Percentiles rank a stretch among this genome's conserved stretches.
Conservation (phyloP, 2,329 filamentous ascomycete genomes). For the Blumeriella jaapii region DNA sequence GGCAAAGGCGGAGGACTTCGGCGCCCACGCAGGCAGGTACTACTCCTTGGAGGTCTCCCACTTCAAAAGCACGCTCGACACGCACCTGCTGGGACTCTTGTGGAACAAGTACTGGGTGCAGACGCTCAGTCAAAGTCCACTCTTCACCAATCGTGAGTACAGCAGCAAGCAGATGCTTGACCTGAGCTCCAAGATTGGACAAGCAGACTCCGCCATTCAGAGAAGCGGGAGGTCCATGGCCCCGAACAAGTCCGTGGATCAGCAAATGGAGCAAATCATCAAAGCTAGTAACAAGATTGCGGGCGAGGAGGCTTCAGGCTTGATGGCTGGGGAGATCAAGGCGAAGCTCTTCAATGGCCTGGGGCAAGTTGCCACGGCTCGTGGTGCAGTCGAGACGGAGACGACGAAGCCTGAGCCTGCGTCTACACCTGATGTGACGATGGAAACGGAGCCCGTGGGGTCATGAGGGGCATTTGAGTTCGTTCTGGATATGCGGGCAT, state of each 20-base stretch:
- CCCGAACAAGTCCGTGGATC: conserved; percentile 28
- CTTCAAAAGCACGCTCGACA: conserved; percentile 88
- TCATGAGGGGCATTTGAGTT: conserved; percentile 1
- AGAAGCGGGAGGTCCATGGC: conserved; percentile 25
- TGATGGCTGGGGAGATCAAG: conserved; percentile 36
- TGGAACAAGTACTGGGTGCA: conserved; percentile 99
- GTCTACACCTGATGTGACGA: conserved; percentile 1
- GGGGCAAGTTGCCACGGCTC: conserved; percentile 11
- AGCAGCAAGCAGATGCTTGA: conserved; percentile 87
- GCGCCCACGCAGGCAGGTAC: conserved; percentile 81
- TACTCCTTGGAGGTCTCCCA: conserved; percentile 86
- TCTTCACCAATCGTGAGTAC: conserved; percentile 88
- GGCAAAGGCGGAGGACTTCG: conserved; percentile 92
- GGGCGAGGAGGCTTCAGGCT: conserved; percentile 36
- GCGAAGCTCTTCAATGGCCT: conserved; percentile 35
- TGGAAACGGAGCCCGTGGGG: conserved; percentile 3
- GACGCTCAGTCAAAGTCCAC: conserved; percentile 80
- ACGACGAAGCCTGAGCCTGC: neutral
- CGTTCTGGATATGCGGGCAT: neutral
- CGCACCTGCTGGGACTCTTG: conserved; percentile 71
- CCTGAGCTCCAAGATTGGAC: conserved; percentile 68
- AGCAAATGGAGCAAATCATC: conserved; percentile 41
- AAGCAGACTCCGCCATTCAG: conserved; percentile 38
- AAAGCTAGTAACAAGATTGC: conserved; percentile 45
- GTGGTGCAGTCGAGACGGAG: conserved; percentile 1